A percentile compares a stretch with the other conserved stretches of the same genome.
Conservation (phyloP, 768 basidiomycete genomes). For the Tricholoma bakamatsutake region DNA sequence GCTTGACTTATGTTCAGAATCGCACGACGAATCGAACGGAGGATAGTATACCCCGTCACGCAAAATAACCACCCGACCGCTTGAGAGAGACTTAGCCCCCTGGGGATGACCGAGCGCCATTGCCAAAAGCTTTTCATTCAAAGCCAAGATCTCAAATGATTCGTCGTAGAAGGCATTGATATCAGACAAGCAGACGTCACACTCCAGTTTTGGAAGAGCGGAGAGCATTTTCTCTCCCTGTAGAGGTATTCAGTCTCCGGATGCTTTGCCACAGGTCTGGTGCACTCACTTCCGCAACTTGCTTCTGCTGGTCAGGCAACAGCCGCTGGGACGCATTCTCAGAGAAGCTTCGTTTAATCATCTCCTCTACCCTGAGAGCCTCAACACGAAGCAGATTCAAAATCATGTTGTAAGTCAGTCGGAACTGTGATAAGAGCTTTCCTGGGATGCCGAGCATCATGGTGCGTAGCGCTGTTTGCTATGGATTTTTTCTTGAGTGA, state of each 20-base stretch:
- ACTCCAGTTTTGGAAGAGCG: conserved; percentile 57
- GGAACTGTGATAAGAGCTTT: conserved; percentile 92
- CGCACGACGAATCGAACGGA: not conserved
- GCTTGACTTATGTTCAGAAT: conserved; percentile 38
- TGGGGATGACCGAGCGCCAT: conserved; percentile 55
- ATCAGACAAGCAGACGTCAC: conserved; percentile 62
- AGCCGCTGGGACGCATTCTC: conserved; percentile 94
- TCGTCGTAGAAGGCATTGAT: conserved; percentile 76
- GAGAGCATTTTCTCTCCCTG: conserved; percentile 72
- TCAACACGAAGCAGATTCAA: conserved; percentile 94
- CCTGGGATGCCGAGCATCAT: conserved; percentile 96
- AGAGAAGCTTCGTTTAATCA: conserved; percentile 99
- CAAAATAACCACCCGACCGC: conserved; percentile 80
- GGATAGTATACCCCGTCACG: conserved; percentile 62
- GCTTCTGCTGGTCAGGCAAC: conserved; percentile 88
- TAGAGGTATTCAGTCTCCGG: conserved; percentile 2
- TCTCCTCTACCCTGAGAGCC: conserved; percentile 93
- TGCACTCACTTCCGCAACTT: conserved; percentile 66
- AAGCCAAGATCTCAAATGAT: conserved; percentile 51
- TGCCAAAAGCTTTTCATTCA: conserved; percentile 57
- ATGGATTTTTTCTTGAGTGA: conserved; percentile 4
- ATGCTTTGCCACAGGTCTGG: not conserved
- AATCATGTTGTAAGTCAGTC: conserved; percentile 99
- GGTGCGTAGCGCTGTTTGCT: conserved; percentile 70
- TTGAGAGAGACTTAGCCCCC: conserved; percentile 58